Percentiles rank a stretch among this genome's conserved stretches.
Conservation (phyloP, 176 grass and related monocot species). For the Leersia perrieri region DNA sequence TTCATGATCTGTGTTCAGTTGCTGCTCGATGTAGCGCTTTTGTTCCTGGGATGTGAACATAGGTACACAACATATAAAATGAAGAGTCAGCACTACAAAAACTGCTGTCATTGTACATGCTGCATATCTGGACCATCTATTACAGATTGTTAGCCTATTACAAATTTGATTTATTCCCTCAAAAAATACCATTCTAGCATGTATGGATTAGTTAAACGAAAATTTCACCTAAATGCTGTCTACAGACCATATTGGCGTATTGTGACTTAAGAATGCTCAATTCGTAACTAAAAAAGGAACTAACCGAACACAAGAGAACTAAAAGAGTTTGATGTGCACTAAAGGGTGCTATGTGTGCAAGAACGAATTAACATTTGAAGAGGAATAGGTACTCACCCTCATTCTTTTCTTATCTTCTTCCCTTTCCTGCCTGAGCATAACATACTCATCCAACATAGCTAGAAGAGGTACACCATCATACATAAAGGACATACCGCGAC, state of each 20-base stretch:
- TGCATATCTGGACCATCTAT: not conserved
- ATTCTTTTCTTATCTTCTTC: slow-evolving; percentile 95
- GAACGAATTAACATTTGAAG: slow-evolving; percentile 8
- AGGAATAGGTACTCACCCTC: slow-evolving; percentile 46
- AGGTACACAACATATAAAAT: not conserved
- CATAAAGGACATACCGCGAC: slow-evolving; percentile 72
- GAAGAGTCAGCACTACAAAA: not conserved
- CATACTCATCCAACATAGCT: slow-evolving; percentile 97
- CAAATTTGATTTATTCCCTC: not conserved
- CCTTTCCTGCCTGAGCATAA: slow-evolving; percentile 95
- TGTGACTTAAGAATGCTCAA: not conserved
- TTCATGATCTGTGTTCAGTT: slow-evolving; percentile 63
- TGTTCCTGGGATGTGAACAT: slow-evolving; percentile 64
- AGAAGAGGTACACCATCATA: slow-evolving; percentile 95
- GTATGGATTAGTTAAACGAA: not conserved
- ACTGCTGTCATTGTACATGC: not conserved
- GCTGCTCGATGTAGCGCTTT: slow-evolving; percentile 65
- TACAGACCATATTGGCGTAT: not conserved
- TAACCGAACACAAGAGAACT: not conserved
- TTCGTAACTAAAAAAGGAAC: not conserved
- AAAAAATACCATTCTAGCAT: not conserved
- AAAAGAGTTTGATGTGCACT: not conserved
- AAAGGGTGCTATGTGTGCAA: not conserved
- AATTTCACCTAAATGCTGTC: not conserved
- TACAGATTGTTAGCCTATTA: not conserved